phyloP scores from a whole-genome alignment of 2,329 filamentous ascomycete species.

The Xenoacremonium recifei region DNA sequence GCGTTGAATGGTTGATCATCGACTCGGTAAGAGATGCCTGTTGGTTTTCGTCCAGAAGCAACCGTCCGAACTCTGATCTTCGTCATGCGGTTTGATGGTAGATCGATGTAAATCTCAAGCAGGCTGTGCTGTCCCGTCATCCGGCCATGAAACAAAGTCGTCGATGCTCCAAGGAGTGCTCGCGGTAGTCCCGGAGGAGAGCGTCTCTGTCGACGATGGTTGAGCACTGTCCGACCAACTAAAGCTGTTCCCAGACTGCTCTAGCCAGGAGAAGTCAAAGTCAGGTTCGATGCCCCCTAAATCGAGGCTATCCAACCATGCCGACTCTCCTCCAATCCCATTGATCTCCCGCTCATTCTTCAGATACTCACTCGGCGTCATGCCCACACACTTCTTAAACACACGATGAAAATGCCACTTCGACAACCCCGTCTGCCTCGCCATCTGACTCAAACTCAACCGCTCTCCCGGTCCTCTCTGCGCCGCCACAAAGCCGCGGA shows the following conservation, averaged over 20 bases:
- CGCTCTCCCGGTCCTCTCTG: constrained; percentile 13
- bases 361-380: constrained; percentile 42
- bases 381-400: constrained; percentile 54
- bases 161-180: constrained; percentile 21
- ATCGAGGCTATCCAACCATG: constrained; percentile 14
- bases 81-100: neutral
- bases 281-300: constrained; percentile 4
- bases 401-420: constrained; percentile 59
- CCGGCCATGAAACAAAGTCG: constrained; percentile 21
- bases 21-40: neutral
- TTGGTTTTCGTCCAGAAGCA: too few species aligned
- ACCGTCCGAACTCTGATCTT: neutral
- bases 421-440: constrained; percentile 49
- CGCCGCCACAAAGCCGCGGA: constrained; percentile 33
- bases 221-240: constrained; percentile 8
- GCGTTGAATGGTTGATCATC: neutral
- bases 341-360: constrained; percentile 9
- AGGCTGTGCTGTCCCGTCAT: constrained; percentile 1
- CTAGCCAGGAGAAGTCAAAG: constrained; percentile 17
- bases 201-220: constrained; percentile 6
- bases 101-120: neutral
- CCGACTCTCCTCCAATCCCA: constrained; percentile 3
- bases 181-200: constrained; percentile 8
- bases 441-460: constrained; percentile 45
- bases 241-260: constrained; percentile 9